Evolutionary conservation across 1,284 basidiomycete species (phyloP).

Genomic region (Trichosporon sp.): DNA sequence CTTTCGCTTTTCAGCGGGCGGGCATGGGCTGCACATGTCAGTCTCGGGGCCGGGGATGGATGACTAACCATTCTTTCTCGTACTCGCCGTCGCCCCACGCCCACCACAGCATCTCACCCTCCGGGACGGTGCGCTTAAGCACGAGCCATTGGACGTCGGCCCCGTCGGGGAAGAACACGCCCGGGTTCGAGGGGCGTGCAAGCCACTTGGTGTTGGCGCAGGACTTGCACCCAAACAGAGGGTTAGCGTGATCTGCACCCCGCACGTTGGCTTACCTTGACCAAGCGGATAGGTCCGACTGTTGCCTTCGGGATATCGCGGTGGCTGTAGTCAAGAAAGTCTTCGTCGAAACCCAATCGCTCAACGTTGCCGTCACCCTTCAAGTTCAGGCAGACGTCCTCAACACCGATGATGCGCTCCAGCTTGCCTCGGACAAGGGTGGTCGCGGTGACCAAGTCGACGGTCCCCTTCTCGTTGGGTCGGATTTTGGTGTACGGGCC

Average conservation of each 20-base stretch:
- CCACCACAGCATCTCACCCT: slow-evolving; percentile 7
- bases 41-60: not conserved
- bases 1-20: not conserved
- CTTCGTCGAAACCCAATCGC: slow-evolving; percentile 1
- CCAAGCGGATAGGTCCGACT: slow-evolving; percentile 5
- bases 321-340: slow-evolving; percentile 1
- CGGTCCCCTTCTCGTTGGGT: not conserved
- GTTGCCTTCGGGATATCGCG: slow-evolving; percentile 1
- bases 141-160: not conserved
- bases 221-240: slow-evolving; percentile 2
- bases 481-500: not conserved
- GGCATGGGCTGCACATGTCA: not conserved
- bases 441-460: not conserved
- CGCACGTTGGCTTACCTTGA: not conserved
- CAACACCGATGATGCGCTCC: slow-evolving; percentile 1
- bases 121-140: not conserved
- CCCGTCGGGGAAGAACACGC: slow-evolving; percentile 1
- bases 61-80: not conserved
- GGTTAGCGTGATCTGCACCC: not conserved
- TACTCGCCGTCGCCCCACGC: not conserved
- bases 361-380: slow-evolving; percentile 2
- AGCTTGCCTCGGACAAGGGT: not conserved
- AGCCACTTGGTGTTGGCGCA: slow-evolving; percentile 6
- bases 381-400: slow-evolving; percentile 3
- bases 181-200: not conserved